phyloP scores from a whole-genome alignment of 495 filamentous ascomycete genomes.

The Geopyxis carbonaria region DNA sequence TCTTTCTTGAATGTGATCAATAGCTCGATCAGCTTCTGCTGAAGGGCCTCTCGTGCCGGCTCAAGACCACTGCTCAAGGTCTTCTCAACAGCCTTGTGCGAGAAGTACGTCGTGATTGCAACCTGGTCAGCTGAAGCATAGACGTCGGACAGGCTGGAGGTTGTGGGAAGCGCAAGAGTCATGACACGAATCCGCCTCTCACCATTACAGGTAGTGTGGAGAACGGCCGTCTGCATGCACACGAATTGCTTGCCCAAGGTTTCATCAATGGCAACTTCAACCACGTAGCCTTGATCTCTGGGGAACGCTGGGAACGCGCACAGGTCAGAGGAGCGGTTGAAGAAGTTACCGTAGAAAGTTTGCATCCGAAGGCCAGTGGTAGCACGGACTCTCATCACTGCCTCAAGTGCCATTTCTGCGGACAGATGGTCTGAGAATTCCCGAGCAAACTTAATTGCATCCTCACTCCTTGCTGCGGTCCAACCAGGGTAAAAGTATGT shows the following conservation, averaged over 20 bases:
- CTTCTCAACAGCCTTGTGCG: conserved; percentile 91
- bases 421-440: conserved; percentile 95
- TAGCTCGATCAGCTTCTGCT: conserved; percentile 81
- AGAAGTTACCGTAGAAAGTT: conserved; percentile 98
- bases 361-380: conserved; percentile 92
- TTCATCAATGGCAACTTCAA: conserved; percentile 96
- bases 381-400: conserved; percentile 84
- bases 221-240: conserved; percentile 87
- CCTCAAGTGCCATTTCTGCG: conserved; percentile 87
- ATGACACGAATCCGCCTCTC: conserved; percentile 87
- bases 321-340: conserved; percentile 91
- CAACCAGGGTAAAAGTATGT: conserved; percentile 98
- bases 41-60: conserved; percentile 72
- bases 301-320: conserved; percentile 97
- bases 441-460: conserved; percentile 90
- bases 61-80: conserved; percentile 73
- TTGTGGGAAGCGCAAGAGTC: conserved; percentile 85
- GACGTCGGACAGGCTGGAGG: conserved; percentile 70
- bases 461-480: conserved; percentile 82
- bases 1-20: conserved; percentile 94
- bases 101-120: conserved; percentile 85
- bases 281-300: conserved; percentile 93
- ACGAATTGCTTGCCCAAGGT: conserved; percentile 81
- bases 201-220: conserved; percentile 96
- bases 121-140: conserved; percentile 91